Evolutionary conservation across 1,284 basidiomycete genomes (phyloP).

Genomic region (Fomitopsis schrenkii): DNA sequence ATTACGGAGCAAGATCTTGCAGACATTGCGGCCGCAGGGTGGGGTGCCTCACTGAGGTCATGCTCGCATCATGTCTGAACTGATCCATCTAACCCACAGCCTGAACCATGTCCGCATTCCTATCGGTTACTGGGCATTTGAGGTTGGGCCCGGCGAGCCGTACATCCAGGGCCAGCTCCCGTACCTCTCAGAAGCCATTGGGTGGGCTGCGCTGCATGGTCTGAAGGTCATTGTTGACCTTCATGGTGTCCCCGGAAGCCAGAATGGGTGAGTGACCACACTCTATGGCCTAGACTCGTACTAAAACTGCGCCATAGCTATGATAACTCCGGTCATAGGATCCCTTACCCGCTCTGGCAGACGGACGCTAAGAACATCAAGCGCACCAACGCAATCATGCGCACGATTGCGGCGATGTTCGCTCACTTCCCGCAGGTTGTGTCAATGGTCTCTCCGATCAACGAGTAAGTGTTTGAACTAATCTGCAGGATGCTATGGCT

Average conservation of each 20-base stretch:
- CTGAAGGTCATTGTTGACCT: conserved; percentile 83
- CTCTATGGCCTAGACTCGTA: no score
- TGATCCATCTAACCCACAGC: conserved; percentile 30
- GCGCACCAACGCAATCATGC: conserved; percentile 69
- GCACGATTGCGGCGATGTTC: conserved; percentile 59
- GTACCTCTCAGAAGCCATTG: conserved; percentile 70
- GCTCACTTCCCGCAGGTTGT: conserved; percentile 53
- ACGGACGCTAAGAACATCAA: conserved; percentile 60
- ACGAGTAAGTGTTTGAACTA: conserved; percentile 51
- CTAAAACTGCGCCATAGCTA: conserved; percentile 39
- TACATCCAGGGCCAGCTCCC: conserved; percentile 81
- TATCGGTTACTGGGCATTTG: conserved; percentile 92
- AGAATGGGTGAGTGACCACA: conserved; percentile 58
- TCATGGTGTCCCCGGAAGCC: conserved; percentile 81
- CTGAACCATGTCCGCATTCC: conserved; percentile 86
- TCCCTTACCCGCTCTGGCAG: conserved; percentile 68
- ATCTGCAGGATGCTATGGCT: background rate
- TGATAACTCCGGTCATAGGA: conserved; percentile 81
- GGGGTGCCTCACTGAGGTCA: no score
- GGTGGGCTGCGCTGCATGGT: conserved; percentile 74
- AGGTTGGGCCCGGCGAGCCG: conserved; percentile 78
- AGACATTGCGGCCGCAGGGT: conserved; percentile 74
- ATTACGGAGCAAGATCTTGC: conserved; percentile 77
- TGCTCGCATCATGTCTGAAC: conserved; percentile 15
- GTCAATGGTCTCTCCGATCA: conserved; percentile 70